Evolutionary conservation across 2,329 filamentous ascomycete species (phyloP).

Genomic region (Alternaria novae-zelandiae): DNA sequence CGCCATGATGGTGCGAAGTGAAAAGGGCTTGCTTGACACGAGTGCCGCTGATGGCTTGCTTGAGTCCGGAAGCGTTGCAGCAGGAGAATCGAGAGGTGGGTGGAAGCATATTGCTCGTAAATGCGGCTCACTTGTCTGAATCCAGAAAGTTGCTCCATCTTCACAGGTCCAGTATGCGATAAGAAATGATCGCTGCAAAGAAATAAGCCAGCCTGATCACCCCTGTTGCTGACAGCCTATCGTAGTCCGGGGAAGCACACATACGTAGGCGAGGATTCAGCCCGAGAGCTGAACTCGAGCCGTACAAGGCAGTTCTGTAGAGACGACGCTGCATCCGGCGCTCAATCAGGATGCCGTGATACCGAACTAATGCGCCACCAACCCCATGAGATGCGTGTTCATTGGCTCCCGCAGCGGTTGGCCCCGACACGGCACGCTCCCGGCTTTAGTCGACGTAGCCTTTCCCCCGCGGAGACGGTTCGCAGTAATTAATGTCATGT

Average conservation of each 20-base stretch:
- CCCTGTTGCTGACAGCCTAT: background rate
- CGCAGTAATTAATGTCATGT: background rate
- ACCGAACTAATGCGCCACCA: background rate
- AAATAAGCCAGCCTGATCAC: background rate
- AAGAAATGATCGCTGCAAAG: background rate
- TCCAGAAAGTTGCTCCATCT: background rate
- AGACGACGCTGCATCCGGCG: background rate
- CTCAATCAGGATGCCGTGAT: background rate
- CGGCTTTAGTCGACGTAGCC: background rate
- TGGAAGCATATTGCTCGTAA: slow-evolving; percentile 1
- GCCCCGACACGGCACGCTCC: background rate
- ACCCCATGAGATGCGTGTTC: background rate
- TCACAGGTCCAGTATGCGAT: background rate
- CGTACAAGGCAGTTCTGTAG: background rate
- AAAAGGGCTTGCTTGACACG: background rate
- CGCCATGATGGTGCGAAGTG: background rate
- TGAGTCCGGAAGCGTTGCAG: background rate
- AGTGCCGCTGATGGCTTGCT: background rate
- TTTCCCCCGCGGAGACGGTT: background rate
- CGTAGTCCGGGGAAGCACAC: background rate
- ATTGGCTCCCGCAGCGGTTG: background rate
- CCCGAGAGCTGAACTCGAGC: background rate
- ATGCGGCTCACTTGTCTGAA: background rate
- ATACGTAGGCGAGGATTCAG: background rate
- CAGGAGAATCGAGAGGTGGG: background rate